Evolutionary conservation across 495 filamentous ascomycete species (phyloP).

Genomic region (Margaritispora aquatica): DNA sequence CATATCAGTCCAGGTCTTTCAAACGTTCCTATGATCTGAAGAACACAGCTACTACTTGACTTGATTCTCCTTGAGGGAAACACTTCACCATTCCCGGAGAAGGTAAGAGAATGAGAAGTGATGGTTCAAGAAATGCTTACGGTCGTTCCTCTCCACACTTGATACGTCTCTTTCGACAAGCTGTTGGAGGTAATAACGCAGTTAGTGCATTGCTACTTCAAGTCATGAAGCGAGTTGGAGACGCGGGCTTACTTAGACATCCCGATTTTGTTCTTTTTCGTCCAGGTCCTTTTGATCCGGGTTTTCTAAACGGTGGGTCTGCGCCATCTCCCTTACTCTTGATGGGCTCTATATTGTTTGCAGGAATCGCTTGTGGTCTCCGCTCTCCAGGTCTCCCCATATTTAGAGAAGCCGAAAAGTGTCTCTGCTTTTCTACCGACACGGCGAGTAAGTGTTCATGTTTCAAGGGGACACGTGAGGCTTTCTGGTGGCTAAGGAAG

Average conservation of each 20-base stretch:
- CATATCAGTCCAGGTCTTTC: not conserved
- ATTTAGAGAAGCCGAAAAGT: not conserved
- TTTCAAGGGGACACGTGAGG: not conserved
- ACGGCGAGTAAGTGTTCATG: not conserved
- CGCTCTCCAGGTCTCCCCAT: not conserved
- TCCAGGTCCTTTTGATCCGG: slow-evolving; percentile 21
- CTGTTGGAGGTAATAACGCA: slow-evolving; percentile 34
- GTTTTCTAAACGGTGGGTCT: slow-evolving; percentile 12
- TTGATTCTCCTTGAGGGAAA: too few relatives aligned
- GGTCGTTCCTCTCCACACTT: slow-evolving; percentile 94
- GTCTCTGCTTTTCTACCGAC: not conserved
- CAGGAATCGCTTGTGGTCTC: not conserved
- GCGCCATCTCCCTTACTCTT: not conserved
- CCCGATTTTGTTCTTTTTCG: slow-evolving; percentile 93
- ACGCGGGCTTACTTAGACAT: slow-evolving; percentile 84
- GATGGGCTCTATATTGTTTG: not conserved
- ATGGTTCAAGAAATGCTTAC: not conserved
- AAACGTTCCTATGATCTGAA: not conserved
- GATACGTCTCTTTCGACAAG: slow-evolving; percentile 90
- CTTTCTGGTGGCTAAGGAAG: not conserved
- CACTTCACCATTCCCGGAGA: not conserved
- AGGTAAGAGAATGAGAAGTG: not conserved
- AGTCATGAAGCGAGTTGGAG: not conserved
- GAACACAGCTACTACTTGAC: not conserved
- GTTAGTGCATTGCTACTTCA: not conserved